Conservation (phyloP, 371 early-diverging fungal genomes). For the Lichtheimia ramosa region DNA sequence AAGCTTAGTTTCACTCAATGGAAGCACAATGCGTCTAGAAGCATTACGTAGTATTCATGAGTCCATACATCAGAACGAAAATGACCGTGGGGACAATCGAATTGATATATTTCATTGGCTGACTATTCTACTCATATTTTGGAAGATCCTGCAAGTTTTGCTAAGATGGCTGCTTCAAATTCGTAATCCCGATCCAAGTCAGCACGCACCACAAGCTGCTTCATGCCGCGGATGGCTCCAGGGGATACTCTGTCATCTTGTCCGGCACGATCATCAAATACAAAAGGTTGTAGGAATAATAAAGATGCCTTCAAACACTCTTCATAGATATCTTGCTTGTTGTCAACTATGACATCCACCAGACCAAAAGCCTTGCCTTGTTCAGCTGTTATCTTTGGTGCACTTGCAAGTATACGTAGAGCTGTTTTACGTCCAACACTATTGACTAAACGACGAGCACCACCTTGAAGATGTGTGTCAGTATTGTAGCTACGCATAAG, state of each 20-base stretch:
- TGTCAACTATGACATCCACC: conserved; percentile 33
- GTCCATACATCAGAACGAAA: no score
- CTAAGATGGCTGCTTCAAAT: conserved; percentile 37
- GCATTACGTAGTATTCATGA: no score
- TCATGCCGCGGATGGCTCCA: conserved; percentile 51
- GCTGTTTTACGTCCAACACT: conserved; percentile 57
- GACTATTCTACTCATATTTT: conserved; percentile 13
- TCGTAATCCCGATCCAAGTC: conserved; percentile 22
- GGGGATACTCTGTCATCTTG: conserved; percentile 23
- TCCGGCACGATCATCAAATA: conserved; percentile 13
- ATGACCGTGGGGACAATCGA: no score
- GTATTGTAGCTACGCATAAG: no score
- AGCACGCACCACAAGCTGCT: conserved; percentile 30
- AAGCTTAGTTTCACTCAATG: no score
- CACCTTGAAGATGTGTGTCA: conserved; percentile 22
- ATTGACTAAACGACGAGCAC: conserved; percentile 52
- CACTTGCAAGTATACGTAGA: conserved; percentile 48
- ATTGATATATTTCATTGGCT: not conserved
- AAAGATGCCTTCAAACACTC: conserved; percentile 25
- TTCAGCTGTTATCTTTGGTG: conserved; percentile 35
- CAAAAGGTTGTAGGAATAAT: conserved; percentile 22
- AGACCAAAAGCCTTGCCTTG: conserved; percentile 38
- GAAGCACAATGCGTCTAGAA: no score
- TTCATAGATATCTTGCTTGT: conserved; percentile 6
- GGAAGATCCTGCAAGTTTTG: conserved; percentile 14